A percentile compares a stretch with the other conserved stretches of the same genome.
Conservation (phyloP, 768 basidiomycete genomes). For the Clitopilus hobsonii region DNA sequence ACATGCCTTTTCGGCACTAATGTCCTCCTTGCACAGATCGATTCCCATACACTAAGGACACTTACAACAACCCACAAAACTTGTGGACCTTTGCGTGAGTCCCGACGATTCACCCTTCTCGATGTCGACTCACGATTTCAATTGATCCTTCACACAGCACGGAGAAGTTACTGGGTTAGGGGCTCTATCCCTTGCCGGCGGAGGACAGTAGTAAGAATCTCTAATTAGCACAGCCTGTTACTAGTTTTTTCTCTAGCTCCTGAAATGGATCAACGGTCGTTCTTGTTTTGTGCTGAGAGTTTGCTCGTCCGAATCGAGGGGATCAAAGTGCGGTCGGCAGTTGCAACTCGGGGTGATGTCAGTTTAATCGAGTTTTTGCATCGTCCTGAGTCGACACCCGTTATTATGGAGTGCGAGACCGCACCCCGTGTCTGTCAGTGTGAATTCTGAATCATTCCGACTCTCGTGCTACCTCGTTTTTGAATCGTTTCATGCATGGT, state of each 20-base stretch:
- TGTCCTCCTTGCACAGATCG: constrained; percentile 27
- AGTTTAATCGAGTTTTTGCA: no score
- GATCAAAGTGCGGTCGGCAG: background rate
- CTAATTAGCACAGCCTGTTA: background rate
- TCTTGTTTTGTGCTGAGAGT: background rate
- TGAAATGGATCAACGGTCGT: background rate
- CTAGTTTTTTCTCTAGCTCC: background rate
- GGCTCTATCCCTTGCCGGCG: background rate
- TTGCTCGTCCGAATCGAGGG: background rate
- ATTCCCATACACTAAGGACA: constrained; percentile 57
- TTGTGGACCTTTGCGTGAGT: constrained; percentile 55
- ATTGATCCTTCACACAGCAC: background rate
- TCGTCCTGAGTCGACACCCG: background rate
- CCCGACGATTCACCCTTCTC: background rate
- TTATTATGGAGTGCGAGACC: background rate
- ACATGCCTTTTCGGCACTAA: background rate
- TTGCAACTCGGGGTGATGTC: background rate
- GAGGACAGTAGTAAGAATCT: background rate
- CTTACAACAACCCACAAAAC: constrained; percentile 60
- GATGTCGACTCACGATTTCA: background rate
- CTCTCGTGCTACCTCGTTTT: no score
- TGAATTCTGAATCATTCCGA: background rate
- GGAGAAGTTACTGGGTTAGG: background rate
- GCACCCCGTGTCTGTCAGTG: background rate
- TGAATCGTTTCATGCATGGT: no score